Base-by-base conservation (phyloP, 176 grass and related monocot genomes). In the Hyparrhenia diplandra region DNA sequence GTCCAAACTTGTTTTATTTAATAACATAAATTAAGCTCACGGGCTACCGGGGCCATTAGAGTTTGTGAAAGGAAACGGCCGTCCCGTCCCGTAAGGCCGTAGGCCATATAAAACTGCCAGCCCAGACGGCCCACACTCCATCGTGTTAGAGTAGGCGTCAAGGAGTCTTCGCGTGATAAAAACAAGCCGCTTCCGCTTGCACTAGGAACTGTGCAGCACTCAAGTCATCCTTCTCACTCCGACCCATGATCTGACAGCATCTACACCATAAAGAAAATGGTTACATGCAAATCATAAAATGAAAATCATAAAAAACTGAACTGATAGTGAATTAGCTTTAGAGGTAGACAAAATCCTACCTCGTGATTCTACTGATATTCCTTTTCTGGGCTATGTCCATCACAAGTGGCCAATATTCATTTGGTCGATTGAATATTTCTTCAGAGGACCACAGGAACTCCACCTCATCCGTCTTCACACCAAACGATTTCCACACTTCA, bases 201-300 rank as follows among this genome's bases (percentile, higher is more conserved):
- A 94, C 70, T 98, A 98, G 73, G 67, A 98, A 94, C 70, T 98
- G 92, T 27, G 88, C 92, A 78, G 90, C 95, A 58, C 88, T 92
- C 70, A 94, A 82, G 3, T 94, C 88, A 23, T 94, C 92, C 41
- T 87, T 79, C 45, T 94, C 95, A 70, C 30, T 81, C 69, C 92
- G 73, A 51, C 95, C 92, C 90, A 98, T 98, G 23, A 94, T 6
- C 24, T 84, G 88, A 76, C 95, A 75, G 71, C 92, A 98, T 62
- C 92, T 94, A 78, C 59, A 34, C 12, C 5, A 42, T 4, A n/a
- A n/a, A 51, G 7, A 63, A 69, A 64, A 69, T 13, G 73, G n/a
- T n/a, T n/a, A n/a, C n/a, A n/a, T n/a, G n/a, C n/a, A n/a, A n/a
- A n/a, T n/a, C 37, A 51, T 5, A 63, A 69, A 64, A 69, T 13